Evolutionary conservation across 495 filamentous ascomycete genomes (phyloP), one percentile per base, ranked within the genome.

Genomic region (Tuber magnatum): DNA sequence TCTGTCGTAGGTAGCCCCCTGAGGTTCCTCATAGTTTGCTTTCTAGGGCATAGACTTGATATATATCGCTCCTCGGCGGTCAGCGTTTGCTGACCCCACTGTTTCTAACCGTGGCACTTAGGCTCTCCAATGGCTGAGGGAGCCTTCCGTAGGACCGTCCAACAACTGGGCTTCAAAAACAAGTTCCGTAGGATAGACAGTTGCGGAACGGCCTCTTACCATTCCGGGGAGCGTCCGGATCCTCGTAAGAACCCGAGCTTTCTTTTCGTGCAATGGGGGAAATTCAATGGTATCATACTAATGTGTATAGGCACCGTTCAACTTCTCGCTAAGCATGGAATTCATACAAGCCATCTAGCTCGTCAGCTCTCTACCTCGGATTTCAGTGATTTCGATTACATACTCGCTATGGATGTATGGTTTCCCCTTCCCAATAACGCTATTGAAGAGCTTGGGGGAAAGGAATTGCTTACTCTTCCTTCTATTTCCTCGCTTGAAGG

Each of bases 51-150:
- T 32, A 14, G 28, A 8, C 51, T 16, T 32, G 51, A 61, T n/a
- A 32, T 61, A 42, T 68, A 40, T 48, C 24, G 7, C 16, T 14
- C 44, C 42, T 39, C 71, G 75, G 70, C 42, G 74, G 69, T 44
- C 71, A 24, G 41, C 28, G 14, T 51, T 51, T n/a, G 39, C 14
- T 56, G 68, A 40, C 39, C 43, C 40, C 43, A 43, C 38, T 35
- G 16, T 70, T 69, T 44, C 46, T 61, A 41, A 42, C 56, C 44
- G n/a, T 85, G 87, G 77, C 87, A 89, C 43, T 16, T 69, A 82
- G 81, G 81, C 41, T 97, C 94, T 3, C 92, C 95, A 4, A 98
- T 99, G 95, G 93, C 94, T 44, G 94, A 97, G 86, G 95, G 91
- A 61, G 92, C 95, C 76, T 97, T 99, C 86, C 89, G 89, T 48